Evolutionary conservation across 2,329 filamentous ascomycete species (phyloP).

Genomic region (Scedosporium aurantiacum): DNA sequence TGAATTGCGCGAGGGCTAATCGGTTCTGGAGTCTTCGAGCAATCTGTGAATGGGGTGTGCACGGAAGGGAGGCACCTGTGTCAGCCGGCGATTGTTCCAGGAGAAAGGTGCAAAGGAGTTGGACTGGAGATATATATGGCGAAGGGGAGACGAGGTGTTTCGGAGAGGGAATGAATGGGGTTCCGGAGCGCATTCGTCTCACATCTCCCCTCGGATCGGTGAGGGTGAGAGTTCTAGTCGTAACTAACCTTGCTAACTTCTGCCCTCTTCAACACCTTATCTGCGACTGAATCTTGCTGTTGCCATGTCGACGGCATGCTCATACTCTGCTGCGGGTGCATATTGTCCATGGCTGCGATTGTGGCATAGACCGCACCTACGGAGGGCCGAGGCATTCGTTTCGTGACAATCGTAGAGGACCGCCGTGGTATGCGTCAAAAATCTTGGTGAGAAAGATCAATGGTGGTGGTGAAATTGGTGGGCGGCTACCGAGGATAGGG

Average conservation of each 20-base stretch:
- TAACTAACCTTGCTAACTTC: conserved; percentile 62
- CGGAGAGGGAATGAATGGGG: neutral
- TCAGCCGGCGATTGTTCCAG: neutral
- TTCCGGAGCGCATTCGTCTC: conserved; percentile 10
- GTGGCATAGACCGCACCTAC: neutral
- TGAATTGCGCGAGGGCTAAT: conserved; percentile 90
- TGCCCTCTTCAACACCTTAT: conserved; percentile 60
- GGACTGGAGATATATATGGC: neutral
- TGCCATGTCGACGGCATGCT: conserved; percentile 52
- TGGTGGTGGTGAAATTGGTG: neutral
- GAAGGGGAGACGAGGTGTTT: neutral
- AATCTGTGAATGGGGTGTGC: conserved; percentile 49
- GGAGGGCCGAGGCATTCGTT: neutral
- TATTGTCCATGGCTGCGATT: neutral
- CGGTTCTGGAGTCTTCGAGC: conserved; percentile 86
- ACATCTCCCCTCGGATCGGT: conserved; percentile 7
- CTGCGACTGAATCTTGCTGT: conserved; percentile 52
- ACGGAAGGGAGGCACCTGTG: neutral
- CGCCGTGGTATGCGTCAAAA: neutral
- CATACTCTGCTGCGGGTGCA: conserved; percentile 13
- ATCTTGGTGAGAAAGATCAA: neutral
- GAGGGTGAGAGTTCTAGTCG: conserved; percentile 4
- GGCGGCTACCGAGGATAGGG: neutral
- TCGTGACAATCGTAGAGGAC: neutral
- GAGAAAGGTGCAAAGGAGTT: neutral